Evolutionary conservation across 495 filamentous ascomycete species (phyloP).

Genomic region (Penicillium diatomitis): DNA sequence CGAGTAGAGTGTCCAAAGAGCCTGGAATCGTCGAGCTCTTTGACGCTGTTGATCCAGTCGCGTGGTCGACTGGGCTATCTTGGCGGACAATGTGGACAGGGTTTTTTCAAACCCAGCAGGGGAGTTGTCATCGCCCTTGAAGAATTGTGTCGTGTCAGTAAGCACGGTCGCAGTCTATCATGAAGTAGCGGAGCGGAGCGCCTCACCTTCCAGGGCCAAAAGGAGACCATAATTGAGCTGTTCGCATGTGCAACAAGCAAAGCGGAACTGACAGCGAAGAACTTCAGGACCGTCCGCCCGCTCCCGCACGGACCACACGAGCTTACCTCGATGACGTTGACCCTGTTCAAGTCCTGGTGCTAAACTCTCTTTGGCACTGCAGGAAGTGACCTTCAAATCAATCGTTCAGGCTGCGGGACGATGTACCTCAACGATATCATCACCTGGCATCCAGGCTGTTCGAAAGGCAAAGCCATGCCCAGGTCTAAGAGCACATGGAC

Average conservation of each 20-base stretch:
- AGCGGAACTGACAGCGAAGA: constrained; percentile 49
- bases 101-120: constrained; percentile 89
- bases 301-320: background rate
- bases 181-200: background rate
- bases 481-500: too few relatives aligned
- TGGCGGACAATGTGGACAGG: constrained; percentile 67
- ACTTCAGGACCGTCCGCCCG: background rate
- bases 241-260: constrained; percentile 34
- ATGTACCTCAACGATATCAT: too few relatives aligned
- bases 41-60: constrained; percentile 64
- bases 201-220: constrained; percentile 72
- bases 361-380: too few relatives aligned
- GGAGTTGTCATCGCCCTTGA: constrained; percentile 69
- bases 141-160: background rate
- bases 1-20: constrained; percentile 82
- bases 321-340: background rate
- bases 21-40: constrained; percentile 67
- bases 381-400: too few relatives aligned
- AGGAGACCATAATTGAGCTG: constrained; percentile 65
- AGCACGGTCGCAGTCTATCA: background rate
- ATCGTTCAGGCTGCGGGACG: too few relatives aligned
- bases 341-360: background rate
- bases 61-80: constrained; percentile 63
- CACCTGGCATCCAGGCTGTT: too few relatives aligned
- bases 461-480: too few relatives aligned